These are phyloP conservation scores for Theileria parva DNA, from an alignment of 169 alveolate genomes.

Conservation along the genomic window DNA sequence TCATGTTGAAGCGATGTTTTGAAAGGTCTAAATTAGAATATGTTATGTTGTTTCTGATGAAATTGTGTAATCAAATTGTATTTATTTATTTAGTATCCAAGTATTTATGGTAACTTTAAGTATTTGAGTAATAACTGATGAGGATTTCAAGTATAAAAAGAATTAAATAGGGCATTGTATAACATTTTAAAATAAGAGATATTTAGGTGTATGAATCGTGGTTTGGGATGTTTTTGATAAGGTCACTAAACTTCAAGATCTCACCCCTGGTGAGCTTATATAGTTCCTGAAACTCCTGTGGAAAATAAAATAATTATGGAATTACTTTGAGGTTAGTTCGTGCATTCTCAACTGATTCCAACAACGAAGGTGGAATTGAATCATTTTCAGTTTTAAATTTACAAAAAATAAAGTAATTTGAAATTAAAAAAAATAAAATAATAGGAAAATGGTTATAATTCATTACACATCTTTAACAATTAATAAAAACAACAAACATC, in stretches of 20 bases:
- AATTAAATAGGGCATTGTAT: too few relatives aligned
- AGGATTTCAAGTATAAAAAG: too few relatives aligned
- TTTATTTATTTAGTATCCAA: too few relatives aligned
- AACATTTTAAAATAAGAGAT: too few relatives aligned
- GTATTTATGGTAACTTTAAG: too few relatives aligned
- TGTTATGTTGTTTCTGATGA: too few relatives aligned
- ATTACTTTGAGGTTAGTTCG: not conserved
- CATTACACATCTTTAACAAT: not conserved
- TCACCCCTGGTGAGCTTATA: conserved; percentile 18
- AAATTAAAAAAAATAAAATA: not conserved
- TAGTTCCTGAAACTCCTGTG: conserved; percentile 27
- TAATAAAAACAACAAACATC: too few relatives aligned
- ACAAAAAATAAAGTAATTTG: not conserved
- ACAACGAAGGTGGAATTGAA: not conserved
- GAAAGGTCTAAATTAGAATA: too few relatives aligned
- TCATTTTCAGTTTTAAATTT: not conserved
- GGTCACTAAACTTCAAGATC: conserved; percentile 2
- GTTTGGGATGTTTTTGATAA: not conserved
- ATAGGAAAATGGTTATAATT: not conserved
- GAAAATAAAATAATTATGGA: not conserved
- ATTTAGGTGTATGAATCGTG: not conserved
- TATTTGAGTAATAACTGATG: too few relatives aligned
- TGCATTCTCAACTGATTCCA: not conserved
- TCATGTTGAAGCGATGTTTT: too few relatives aligned
- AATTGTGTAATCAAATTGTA: too few relatives aligned